Conservation (phyloP, 208 protist species). For the Pavlovales sp. region DNA sequence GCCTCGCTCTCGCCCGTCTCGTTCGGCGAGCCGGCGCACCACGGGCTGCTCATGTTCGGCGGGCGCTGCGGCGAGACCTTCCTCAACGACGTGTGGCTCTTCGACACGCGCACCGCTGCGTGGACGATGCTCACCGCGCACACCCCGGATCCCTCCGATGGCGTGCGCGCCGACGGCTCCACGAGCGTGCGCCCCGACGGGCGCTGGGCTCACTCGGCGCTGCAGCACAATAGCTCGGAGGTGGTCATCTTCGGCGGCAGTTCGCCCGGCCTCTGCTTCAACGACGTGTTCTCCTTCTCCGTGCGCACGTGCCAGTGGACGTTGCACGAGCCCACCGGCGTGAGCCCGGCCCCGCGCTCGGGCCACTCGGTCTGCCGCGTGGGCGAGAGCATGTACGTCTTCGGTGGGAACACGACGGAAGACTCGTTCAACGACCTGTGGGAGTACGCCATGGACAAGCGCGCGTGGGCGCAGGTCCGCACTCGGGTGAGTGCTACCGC, state of each 20-base stretch:
- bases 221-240: not conserved
- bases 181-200: not conserved
- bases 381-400: slow-evolving; percentile 18
- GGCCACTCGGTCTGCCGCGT: slow-evolving; percentile 14
- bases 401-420: slow-evolving; percentile 29
- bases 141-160: not conserved
- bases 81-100: slow-evolving; percentile 30
- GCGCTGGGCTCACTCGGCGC: slow-evolving; percentile 28
- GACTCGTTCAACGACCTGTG: slow-evolving; percentile 36
- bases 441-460: not conserved
- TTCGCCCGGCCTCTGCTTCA: slow-evolving; percentile 24
- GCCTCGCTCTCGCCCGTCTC: slow-evolving; percentile 16
- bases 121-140: not conserved
- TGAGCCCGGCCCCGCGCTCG: not conserved
- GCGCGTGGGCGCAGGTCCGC: not conserved
- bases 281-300: slow-evolving; percentile 23
- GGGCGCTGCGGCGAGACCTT: slow-evolving; percentile 15
- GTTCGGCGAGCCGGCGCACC: not conserved
- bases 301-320: not conserved
- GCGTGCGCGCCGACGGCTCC: not conserved
- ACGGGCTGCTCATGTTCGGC: slow-evolving; percentile 30
- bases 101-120: not conserved
- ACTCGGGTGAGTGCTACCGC: not conserved
- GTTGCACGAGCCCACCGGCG: not conserved
- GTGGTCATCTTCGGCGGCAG: slow-evolving; percentile 27